These are phyloP conservation scores for Penicillium ucsense DNA, from an alignment of 495 filamentous ascomycete genomes.

Conservation along the genomic window DNA sequence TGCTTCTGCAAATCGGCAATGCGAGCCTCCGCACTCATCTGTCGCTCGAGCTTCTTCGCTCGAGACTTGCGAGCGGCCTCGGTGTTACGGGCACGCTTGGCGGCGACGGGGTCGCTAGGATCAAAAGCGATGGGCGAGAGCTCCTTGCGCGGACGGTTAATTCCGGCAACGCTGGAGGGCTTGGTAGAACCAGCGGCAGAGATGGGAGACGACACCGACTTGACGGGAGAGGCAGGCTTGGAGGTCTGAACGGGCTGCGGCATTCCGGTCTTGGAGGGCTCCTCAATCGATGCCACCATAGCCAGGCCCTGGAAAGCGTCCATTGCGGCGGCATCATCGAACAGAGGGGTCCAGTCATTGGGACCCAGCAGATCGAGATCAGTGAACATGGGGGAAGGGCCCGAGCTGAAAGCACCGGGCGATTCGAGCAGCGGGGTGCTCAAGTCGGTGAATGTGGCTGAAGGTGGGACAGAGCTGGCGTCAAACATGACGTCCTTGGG, in stretches of 20 bases:
- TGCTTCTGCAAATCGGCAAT: constrained; percentile 43
- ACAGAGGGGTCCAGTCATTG: constrained; percentile 48
- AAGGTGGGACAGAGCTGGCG: constrained; percentile 64
- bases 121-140: constrained; percentile 59
- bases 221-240: constrained; percentile 19
- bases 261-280: constrained; percentile 22
- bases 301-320: constrained; percentile 29
- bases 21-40: constrained; percentile 49
- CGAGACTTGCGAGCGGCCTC: constrained; percentile 92
- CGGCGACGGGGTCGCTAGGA: constrained; percentile 58
- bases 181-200: constrained; percentile 29
- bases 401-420: constrained; percentile 53
- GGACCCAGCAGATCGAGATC: constrained; percentile 25
- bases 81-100: constrained; percentile 94
- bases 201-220: constrained; percentile 9
- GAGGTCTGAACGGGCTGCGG: constrained; percentile 26
- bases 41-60: constrained; percentile 63
- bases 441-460: constrained; percentile 70
- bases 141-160: constrained; percentile 66
- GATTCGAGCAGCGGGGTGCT: constrained; percentile 78
- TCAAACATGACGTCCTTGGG: constrained; percentile 75
- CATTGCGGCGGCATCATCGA: constrained; percentile 38
- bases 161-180: constrained; percentile 61
- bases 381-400: constrained; percentile 60
- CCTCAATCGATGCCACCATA: constrained; percentile 12